Base-by-base conservation (phyloP, 169 alveolate species). In the Plasmodium gaboni region DNA sequence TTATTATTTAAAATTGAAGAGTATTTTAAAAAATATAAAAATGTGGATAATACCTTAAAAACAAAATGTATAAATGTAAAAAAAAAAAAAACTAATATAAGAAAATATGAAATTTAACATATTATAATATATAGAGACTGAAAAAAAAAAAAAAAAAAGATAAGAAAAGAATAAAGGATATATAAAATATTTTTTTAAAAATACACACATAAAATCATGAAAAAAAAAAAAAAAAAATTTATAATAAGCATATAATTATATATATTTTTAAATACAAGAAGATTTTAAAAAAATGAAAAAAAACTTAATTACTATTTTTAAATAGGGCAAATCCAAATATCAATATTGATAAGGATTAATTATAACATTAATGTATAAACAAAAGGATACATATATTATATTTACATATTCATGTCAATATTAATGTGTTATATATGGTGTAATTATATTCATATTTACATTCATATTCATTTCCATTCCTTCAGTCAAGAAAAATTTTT, bases 401-500 rank as follows among this genome's bases (percentile, higher is more conserved):
- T 1, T 10, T 60, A 60, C 1, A 60, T 60, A 60, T 19, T 17
- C 38, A 15, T 38, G 46, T 2, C 46, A 38, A 9, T 5, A 38
- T 38, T 9, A 38, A 38, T 38, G 46, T 38, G 22, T 38, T 38
- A 38, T 38, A 19, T 19, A 38, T 38, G 1, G 46, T 38, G 46
- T 38, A 8, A 38, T 38, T 38, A 38, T 38, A 38, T 28, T 1
- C 42, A 28, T 6, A 28, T 38, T 38, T 0, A 38, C 46, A 38
- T 26, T 26, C 4, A 26, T 26, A 26, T 38, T 38, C 61, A 51
- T 15, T 4, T 15, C 1, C 57, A 8, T 9, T 19, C 0, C 13
- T 19, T 85, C 50, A 85, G 8, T 73, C 74, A 7, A 86, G 67
- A 63, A 65, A 94, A 3, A 93, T 78, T 63, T 93, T 83, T 71